Evolutionary conservation across 2,329 filamentous ascomycete genomes (phyloP), one percentile per base, ranked within the genome.

Genomic region (Sarocladium oryzae): DNA sequence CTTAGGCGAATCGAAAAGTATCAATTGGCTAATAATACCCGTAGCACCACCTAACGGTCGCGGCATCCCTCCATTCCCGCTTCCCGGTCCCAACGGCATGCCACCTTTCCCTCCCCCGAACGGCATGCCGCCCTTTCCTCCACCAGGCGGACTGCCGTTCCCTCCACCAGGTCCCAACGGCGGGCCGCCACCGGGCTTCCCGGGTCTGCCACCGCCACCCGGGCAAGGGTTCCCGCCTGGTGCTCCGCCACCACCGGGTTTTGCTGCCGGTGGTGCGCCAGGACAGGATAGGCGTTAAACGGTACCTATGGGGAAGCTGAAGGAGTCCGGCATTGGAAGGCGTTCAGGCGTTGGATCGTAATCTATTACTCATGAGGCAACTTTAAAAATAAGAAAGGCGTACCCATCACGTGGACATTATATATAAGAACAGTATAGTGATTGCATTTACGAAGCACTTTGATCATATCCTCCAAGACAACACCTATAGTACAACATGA

Each of bases 1-100:
- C 18, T 18, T 28, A 20, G 11, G 2, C 6, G n/a, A n/a, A n/a
- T n/a, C n/a, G n/a, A n/a, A n/a, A n/a, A n/a, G n/a, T n/a, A n/a
- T n/a, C n/a, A 36, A 10, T 15, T 37, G 13, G 21, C 54, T 64
- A 51, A 61, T 51, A 45, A n/a, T 21, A 20, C 21, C 60, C 62
- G 13, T 13, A 76, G 77, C 77, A 54, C 79, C 80, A 37, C 70
- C 67, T 48, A 77, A 74, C 53, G 76, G 73, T 28, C 53, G 51
- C 33, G 56, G 52, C 18, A 48, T 46, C 30, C 53, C 53, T 18
- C 52, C 49, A 4, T 53, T 58, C 18, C 56, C 56, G 18, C 56
- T 59, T 49, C 56, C 56, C 10, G 45, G 48, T 9, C 53, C 51
- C 10, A 54, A 53, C 28, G 50, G 45, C 45, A 24, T 56, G 41